Evolutionary conservation across 2,329 filamentous ascomycete genomes (phyloP).

Genomic region (Cercospora zeina): DNA sequence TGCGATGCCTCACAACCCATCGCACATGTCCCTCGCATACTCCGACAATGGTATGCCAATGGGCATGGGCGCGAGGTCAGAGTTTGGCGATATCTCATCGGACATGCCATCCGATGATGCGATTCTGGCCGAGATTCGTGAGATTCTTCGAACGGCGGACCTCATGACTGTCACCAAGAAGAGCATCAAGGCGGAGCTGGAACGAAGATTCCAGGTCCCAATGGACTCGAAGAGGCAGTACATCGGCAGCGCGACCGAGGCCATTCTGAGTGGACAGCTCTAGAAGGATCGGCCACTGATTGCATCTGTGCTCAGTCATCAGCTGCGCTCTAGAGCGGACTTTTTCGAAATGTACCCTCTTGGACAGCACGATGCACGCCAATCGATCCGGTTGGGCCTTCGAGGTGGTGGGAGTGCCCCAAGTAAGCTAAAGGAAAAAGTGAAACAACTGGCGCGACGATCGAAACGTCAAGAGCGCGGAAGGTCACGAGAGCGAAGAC

Average conservation of each 20-base stretch:
- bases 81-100: constrained; percentile 59
- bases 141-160: constrained; percentile 87
- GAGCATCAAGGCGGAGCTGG: constrained; percentile 89
- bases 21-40: constrained; percentile 75
- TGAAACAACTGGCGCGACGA: background rate
- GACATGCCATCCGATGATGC: constrained; percentile 81
- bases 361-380: background rate
- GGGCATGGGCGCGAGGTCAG: constrained; percentile 58
- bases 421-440: background rate
- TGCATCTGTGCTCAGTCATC: background rate
- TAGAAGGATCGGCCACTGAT: constrained; percentile 24
- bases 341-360: background rate
- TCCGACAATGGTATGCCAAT: constrained; percentile 56
- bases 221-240: constrained; percentile 88
- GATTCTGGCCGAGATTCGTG: constrained; percentile 86
- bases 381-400: background rate
- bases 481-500: background rate
- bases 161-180: constrained; percentile 99
- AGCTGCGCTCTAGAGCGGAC: background rate
- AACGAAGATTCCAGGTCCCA: constrained; percentile 82
- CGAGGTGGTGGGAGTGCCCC: background rate
- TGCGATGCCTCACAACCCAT: constrained; percentile 47
- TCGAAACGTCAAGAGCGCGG: background rate
- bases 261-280: constrained; percentile 46
- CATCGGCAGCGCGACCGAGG: constrained; percentile 59